phyloP scores from a whole-genome alignment of 306 rosid genomes.

The Acacia acuminata region DNA sequence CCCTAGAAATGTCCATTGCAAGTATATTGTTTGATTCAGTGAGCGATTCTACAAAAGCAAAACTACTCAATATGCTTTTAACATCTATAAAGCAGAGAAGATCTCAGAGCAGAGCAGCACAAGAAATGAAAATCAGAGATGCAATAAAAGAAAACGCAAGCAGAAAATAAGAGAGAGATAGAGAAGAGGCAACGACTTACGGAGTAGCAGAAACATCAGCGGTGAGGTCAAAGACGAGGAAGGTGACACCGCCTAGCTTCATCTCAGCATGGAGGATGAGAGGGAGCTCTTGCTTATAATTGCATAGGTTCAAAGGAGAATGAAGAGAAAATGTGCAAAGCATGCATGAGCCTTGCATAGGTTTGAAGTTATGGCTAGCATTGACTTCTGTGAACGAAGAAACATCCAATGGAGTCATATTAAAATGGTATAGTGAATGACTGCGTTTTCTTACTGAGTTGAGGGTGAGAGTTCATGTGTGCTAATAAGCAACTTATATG shows the following conservation, averaged over 20 bases:
- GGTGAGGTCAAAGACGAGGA: constrained; percentile 60
- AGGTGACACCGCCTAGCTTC: constrained; percentile 49
- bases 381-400: no score
- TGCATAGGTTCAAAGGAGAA: no score
- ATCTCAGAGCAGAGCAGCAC: not conserved
- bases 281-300: constrained; percentile 54
- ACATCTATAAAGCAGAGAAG: not conserved
- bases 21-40: not conserved
- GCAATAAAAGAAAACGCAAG: not conserved
- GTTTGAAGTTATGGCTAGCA: no score
- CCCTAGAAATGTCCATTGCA: no score
- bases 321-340: no score
- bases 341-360: no score
- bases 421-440: no score
- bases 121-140: not conserved
- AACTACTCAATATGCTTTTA: not conserved
- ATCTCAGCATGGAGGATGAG: constrained; percentile 62
- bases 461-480: no score
- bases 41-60: not conserved
- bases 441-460: no score
- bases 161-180: no score
- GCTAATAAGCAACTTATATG: no score
- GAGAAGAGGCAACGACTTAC: constrained; percentile 33
- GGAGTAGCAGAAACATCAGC: constrained; percentile 31
- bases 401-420: no score